These are phyloP conservation scores for Kodamaea nitidulidarum DNA, from an alignment of 805 yeast genomes.

Conservation along the genomic window DNA sequence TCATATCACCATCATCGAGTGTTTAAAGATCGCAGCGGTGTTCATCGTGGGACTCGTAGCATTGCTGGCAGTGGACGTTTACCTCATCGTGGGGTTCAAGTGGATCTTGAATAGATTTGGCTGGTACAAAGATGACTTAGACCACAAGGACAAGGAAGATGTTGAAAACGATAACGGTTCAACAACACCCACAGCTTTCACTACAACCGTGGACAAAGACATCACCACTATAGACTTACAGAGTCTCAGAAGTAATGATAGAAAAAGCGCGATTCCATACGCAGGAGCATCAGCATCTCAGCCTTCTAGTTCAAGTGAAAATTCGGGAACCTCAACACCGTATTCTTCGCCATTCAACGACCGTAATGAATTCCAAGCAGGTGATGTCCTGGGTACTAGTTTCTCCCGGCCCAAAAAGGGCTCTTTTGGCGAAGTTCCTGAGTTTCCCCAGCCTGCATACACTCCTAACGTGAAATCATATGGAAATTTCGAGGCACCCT, in stretches of 20 bases:
- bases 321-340: not conserved
- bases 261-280: constrained; percentile 5
- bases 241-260: not conserved
- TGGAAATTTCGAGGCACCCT: too few species aligned
- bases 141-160: constrained; percentile 13
- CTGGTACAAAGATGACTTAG: constrained; percentile 8
- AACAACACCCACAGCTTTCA: constrained; percentile 12
- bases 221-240: constrained; percentile 36
- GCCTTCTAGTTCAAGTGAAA: too few species aligned
- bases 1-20: constrained; percentile 63
- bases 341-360: too few species aligned
- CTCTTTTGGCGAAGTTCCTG: not conserved
- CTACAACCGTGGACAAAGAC: constrained; percentile 29
- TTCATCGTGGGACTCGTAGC: constrained; percentile 60
- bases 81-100: constrained; percentile 15
- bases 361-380: too few species aligned
- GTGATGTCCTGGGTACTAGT: too few species aligned
- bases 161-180: constrained; percentile 13
- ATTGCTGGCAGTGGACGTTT: constrained; percentile 43
- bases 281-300: not conserved
- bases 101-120: constrained; percentile 9
- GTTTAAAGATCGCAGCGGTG: constrained; percentile 69
- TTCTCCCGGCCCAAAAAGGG: not conserved
- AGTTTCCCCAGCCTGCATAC: constrained; percentile 1
- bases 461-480: not conserved